Evolutionary conservation across 2,329 filamentous ascomycete genomes (phyloP).

Genomic region (Penicillium sp.): DNA sequence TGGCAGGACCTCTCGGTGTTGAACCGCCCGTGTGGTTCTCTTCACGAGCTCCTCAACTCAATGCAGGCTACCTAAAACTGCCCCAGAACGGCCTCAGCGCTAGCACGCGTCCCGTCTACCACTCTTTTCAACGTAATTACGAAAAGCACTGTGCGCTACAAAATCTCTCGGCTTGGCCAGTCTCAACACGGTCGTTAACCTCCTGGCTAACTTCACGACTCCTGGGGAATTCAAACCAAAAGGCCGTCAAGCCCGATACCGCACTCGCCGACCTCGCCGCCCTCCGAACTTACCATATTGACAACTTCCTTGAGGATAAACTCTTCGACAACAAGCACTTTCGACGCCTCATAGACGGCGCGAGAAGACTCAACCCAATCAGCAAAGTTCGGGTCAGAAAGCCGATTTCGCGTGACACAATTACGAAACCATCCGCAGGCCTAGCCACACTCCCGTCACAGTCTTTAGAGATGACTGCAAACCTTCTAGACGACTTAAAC

Average conservation of each 20-base stretch:
- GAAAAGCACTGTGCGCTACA: slow-evolving; percentile 10
- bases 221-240: not conserved
- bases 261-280: slow-evolving; percentile 8
- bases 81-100: slow-evolving; percentile 6
- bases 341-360: slow-evolving; percentile 9
- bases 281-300: not conserved
- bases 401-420: too few species aligned
- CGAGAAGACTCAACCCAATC: slow-evolving; percentile 10
- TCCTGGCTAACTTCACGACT: not conserved
- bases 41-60: slow-evolving; percentile 10
- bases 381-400: slow-evolving; percentile 7
- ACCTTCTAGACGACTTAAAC: too few species aligned
- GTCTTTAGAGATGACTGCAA: too few species aligned
- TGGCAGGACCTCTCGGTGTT: slow-evolving; percentile 10
- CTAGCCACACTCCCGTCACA: too few species aligned
- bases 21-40: slow-evolving; percentile 10
- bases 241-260: slow-evolving; percentile 5
- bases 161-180: slow-evolving; percentile 5
- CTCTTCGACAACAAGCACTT: slow-evolving; percentile 6
- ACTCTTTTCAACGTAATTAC: slow-evolving; percentile 5
- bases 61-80: slow-evolving; percentile 8
- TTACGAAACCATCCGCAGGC: too few species aligned
- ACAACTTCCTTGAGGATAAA: not conserved
- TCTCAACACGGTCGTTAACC: not conserved
- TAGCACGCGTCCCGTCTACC: slow-evolving; percentile 9